Evolutionary conservation across 768 basidiomycete genomes (phyloP).

Genomic region (Lentinus tigrinus): DNA sequence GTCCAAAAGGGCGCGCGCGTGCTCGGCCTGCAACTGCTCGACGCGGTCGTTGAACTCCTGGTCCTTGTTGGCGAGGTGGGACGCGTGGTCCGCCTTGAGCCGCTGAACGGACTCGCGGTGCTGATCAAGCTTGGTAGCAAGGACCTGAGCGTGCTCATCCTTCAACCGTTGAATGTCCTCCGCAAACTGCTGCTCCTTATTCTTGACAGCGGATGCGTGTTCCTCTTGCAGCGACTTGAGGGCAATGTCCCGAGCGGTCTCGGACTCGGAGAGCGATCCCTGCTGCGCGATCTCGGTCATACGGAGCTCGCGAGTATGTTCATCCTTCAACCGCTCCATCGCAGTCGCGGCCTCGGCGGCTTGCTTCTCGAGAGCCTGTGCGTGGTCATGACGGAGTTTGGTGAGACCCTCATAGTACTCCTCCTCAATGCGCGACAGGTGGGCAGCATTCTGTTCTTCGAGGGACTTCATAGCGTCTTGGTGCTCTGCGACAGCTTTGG

Average conservation of each 20-base stretch:
- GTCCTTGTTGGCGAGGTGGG: slow-evolving; percentile 61
- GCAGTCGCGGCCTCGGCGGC: slow-evolving; percentile 57
- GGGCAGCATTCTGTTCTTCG: slow-evolving; percentile 55
- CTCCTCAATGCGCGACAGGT: slow-evolving; percentile 69
- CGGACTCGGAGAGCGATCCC: slow-evolving; percentile 71
- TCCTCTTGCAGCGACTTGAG: slow-evolving; percentile 71
- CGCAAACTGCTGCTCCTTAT: slow-evolving; percentile 63
- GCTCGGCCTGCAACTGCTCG: slow-evolving; percentile 57
- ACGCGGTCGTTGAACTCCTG: slow-evolving; percentile 58
- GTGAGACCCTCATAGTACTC: slow-evolving; percentile 81
- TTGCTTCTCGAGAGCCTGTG: slow-evolving; percentile 60
- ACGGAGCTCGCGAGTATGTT: slow-evolving; percentile 72
- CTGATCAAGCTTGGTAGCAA: slow-evolving; percentile 60
- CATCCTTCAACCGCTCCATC: slow-evolving; percentile 71
- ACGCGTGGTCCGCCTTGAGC: slow-evolving; percentile 60
- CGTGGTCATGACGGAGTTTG: slow-evolving; percentile 73
- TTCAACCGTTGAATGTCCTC: slow-evolving; percentile 68
- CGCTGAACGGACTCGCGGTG: slow-evolving; percentile 56
- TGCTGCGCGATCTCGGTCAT: slow-evolving; percentile 75
- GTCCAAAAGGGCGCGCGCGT: slow-evolving; percentile 47
- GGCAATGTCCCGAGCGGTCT: slow-evolving; percentile 61
- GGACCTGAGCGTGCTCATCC: slow-evolving; percentile 54
- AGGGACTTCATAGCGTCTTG: slow-evolving; percentile 55
- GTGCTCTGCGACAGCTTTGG: slow-evolving; percentile 52
- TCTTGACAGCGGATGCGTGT: slow-evolving; percentile 61